phyloP scores from a whole-genome alignment of 441 rosid genomes.

The Pelargonium citronellum region DNA sequence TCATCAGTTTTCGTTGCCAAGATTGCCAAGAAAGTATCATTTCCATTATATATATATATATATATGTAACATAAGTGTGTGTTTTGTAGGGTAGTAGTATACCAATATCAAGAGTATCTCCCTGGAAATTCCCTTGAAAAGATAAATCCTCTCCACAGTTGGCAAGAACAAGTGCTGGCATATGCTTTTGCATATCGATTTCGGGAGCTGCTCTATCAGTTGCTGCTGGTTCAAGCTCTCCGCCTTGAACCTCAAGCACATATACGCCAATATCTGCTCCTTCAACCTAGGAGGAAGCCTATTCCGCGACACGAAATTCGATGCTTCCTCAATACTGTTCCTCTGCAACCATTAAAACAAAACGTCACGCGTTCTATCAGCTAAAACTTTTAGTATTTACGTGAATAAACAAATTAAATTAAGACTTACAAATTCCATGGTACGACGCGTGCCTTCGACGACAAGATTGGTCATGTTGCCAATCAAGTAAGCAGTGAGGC shows the following conservation, averaged over 20 bases:
- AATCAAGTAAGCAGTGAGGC: conserved; percentile 59
- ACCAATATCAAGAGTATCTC: conserved; percentile 52
- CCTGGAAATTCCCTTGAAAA: conserved; percentile 43
- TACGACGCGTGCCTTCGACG: conserved; percentile 68
- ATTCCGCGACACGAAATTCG: conserved; percentile 50
- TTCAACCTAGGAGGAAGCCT: conserved; percentile 44
- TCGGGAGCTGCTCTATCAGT: conserved; percentile 58
- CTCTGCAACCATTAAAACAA: conserved; percentile 37
- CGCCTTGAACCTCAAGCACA: conserved; percentile 66
- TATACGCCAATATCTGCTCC: conserved; percentile 58
- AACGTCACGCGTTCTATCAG: background rate
- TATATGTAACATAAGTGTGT: too few species aligned
- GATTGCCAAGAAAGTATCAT: too few species aligned
- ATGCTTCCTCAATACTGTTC: conserved; percentile 56
- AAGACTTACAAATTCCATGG: conserved; percentile 43
- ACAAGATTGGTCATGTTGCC: conserved; percentile 73
- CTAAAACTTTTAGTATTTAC: background rate
- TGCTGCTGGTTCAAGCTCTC: conserved; percentile 66
- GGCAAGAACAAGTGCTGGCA: conserved; percentile 62
- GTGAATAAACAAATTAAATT: too few species aligned
- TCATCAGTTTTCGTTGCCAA: too few species aligned
- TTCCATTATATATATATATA: too few species aligned
- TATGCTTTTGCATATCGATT: conserved; percentile 61
- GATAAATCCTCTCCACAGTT: conserved; percentile 48
- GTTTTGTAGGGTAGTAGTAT: background rate